These are phyloP conservation scores for Parasarocladium wereldwijsianum DNA, from an alignment of 2,329 filamentous ascomycete genomes.

Conservation along the genomic window DNA sequence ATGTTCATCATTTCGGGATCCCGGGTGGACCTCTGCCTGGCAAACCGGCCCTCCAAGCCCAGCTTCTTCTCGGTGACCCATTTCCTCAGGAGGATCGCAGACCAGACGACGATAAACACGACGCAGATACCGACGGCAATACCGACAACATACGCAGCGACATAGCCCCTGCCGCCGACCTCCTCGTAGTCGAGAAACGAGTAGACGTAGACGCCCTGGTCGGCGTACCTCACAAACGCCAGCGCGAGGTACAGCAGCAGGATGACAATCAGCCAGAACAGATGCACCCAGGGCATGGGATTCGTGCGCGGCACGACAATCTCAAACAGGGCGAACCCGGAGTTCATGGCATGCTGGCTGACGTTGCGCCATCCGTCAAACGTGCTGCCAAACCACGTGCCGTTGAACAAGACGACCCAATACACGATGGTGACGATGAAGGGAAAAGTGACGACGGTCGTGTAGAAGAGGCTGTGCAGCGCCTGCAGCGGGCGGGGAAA, in stretches of 20 bases:
- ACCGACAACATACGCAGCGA: conserved; percentile 50
- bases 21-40: too few species aligned
- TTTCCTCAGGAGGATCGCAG: conserved; percentile 32
- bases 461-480: conserved; percentile 50
- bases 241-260: conserved; percentile 58
- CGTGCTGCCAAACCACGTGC: conserved; percentile 31
- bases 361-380: conserved; percentile 51
- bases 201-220: conserved; percentile 64
- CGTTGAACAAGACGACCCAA: conserved; percentile 46
- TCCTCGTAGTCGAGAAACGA: conserved; percentile 56
- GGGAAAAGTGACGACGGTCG: conserved; percentile 46
- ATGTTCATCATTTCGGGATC: too few species aligned
- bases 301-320: conserved; percentile 52
- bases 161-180: conserved; percentile 26
- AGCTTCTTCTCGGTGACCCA: conserved; percentile 33
- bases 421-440: conserved; percentile 58
- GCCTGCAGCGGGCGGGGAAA: conserved; percentile 48
- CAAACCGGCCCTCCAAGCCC: conserved; percentile 27
- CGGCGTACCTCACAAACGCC: conserved; percentile 57
- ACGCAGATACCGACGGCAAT: conserved; percentile 37
- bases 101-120: conserved; percentile 36
- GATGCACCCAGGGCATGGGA: conserved; percentile 44
- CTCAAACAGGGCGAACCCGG: conserved; percentile 60
- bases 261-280: conserved; percentile 54
- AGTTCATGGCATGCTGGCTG: conserved; percentile 64